A percentile compares a stretch with the other conserved stretches of the same genome.
phyloP scores from a whole-genome alignment of 306 rosid genomes.

The Malus asiatica region DNA sequence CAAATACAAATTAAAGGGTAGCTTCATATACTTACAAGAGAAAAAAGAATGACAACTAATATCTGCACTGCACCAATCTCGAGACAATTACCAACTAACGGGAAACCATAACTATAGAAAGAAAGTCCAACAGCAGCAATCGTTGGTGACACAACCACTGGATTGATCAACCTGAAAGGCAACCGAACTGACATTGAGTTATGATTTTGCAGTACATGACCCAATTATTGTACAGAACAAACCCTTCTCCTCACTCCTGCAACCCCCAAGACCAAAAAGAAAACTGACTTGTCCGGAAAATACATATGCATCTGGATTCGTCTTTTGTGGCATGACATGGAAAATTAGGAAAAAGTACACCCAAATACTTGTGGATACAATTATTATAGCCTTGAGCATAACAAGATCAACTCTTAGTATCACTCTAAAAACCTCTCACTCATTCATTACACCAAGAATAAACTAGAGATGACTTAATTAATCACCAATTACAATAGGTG shows the following conservation, averaged over 20 bases:
- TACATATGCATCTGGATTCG: too few species aligned
- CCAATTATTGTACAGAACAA: not conserved
- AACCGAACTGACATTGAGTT: slow-evolving; percentile 9
- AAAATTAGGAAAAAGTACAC: not conserved
- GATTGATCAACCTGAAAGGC: slow-evolving; percentile 79
- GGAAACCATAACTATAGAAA: slow-evolving; percentile 89
- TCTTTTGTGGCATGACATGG: too few species aligned
- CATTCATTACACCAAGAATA: not conserved
- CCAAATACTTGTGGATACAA: not conserved
- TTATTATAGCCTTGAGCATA: not conserved
- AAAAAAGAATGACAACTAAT: slow-evolving; percentile 67
- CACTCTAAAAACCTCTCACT: not conserved
- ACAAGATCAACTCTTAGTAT: not conserved
- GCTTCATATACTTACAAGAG: slow-evolving; percentile 71
- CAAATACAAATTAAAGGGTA: not conserved
- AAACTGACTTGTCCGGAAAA: not conserved
- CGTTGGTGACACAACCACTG: slow-evolving; percentile 94
- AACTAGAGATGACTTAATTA: not conserved
- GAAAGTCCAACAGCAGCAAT: slow-evolving; percentile 99
- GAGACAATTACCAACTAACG: slow-evolving; percentile 81
- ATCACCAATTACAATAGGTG: not conserved
- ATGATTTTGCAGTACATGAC: not conserved
- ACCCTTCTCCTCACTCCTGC: not conserved
- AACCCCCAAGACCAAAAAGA: not conserved
- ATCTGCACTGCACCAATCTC: slow-evolving; percentile 95